Base-by-base conservation (phyloP, 164 flowering plant genomes). In the Amborella trichopoda region DNA sequence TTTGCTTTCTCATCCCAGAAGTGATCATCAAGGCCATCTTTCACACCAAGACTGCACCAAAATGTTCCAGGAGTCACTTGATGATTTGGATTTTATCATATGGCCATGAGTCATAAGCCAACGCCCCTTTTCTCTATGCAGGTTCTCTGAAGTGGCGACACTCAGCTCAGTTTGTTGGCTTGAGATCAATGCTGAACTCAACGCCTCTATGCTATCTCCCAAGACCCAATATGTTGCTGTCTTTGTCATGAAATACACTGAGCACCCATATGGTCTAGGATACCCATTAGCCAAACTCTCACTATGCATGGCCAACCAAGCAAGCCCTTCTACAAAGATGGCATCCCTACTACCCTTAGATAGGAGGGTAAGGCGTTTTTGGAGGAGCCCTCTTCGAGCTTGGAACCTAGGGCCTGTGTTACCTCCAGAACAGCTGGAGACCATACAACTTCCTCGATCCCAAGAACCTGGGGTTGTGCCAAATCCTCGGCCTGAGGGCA, bases 61-160 rank as follows among this genome's bases (percentile, higher is more conserved):
- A n/a, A n/a, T n/a, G n/a, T n/a, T n/a, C n/a, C n/a, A n/a, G n/a
- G n/a, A n/a, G n/a, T n/a, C n/a, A n/a, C n/a, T n/a, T n/a, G n/a
- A n/a, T n/a, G n/a, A n/a, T n/a, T n/a, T n/a, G n/a, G n/a, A n/a
- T n/a, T n/a, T n/a, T n/a, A n/a, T n/a, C n/a, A n/a, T n/a, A n/a
- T n/a, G n/a, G n/a, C n/a, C n/a, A n/a, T n/a, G n/a, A n/a, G n/a
- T n/a, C n/a, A n/a, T n/a, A n/a, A n/a, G n/a, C n/a, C n/a, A n/a
- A n/a, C n/a, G n/a, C n/a, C n/a, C n/a, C n/a, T 16, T 38, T 38
- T 19, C 41, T 38, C 20, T 38, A 11, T 32, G 17, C 56, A 74
- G 79, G 55, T 74, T 74, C 28, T 16, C 49, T 0, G 74, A 66
- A 53, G 79, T 64, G 43, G 73, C 68, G 2, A 61, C 58, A 62